Conservation (phyloP, 2,329 filamentous ascomycete species). For the Dothistroma septosporum region DNA sequence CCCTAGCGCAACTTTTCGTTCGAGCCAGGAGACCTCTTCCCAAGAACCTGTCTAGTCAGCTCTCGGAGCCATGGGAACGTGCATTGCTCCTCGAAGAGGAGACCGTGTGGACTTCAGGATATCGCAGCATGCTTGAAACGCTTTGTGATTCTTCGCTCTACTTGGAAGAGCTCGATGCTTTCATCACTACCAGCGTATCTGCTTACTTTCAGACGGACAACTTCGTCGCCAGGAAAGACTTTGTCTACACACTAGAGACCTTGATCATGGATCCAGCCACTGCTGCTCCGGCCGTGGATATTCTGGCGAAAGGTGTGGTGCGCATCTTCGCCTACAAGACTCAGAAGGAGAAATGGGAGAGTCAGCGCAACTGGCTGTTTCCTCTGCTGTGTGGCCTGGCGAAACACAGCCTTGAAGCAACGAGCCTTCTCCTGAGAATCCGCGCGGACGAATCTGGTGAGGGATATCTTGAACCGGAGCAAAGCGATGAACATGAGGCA, state of each 20-base stretch:
- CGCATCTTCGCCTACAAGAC: conserved; percentile 24
- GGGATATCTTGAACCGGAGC: conserved; percentile 18
- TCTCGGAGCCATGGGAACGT: conserved; percentile 22
- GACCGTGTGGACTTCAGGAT: conserved; percentile 19
- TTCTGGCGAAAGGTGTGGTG: conserved; percentile 21
- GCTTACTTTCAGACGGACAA: conserved; percentile 22
- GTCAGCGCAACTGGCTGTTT: conserved; percentile 24
- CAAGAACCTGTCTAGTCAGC: conserved; percentile 12
- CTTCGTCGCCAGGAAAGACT: conserved; percentile 15
- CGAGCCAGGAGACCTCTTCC: conserved; percentile 21
- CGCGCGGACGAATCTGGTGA: conserved; percentile 22
- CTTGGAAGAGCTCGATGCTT: conserved; percentile 19
- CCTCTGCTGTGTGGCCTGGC: conserved; percentile 21
- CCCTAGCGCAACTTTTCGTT: conserved; percentile 24
- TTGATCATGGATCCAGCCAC: conserved; percentile 14
- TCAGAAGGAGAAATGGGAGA: conserved; percentile 25
- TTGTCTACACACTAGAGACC: conserved; percentile 16
- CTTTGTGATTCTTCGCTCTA: conserved; percentile 20
- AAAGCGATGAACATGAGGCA: neutral
- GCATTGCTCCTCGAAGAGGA: conserved; percentile 23
- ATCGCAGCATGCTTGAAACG: conserved; percentile 17
- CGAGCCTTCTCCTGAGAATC: conserved; percentile 19
- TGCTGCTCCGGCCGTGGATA: conserved; percentile 13
- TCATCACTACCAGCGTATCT: conserved; percentile 19
- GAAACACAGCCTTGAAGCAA: conserved; percentile 19